Evolutionary conservation across 805 yeast species (phyloP).

Genomic region (Cyberlindnera mycetangii): DNA sequence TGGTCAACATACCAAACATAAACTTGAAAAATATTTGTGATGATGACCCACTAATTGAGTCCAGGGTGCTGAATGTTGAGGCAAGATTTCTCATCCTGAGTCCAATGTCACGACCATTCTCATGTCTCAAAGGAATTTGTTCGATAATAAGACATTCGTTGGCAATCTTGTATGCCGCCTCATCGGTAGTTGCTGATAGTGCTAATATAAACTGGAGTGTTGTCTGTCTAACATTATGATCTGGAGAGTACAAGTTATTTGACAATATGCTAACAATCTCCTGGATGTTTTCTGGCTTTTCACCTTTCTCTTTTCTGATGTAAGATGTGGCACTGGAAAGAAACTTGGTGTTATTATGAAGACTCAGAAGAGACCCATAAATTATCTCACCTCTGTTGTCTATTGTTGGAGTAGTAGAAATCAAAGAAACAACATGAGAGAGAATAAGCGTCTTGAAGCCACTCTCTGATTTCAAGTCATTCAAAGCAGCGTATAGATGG

Average conservation of each 20-base stretch:
- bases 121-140: constrained; percentile 65
- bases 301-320: constrained; percentile 7
- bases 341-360: constrained; percentile 22
- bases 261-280: constrained; percentile 28
- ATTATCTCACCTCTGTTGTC: constrained; percentile 7
- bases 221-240: constrained; percentile 45
- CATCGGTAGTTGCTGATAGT: constrained; percentile 27
- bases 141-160: constrained; percentile 60
- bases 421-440: constrained; percentile 18
- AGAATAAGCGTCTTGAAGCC: constrained; percentile 17
- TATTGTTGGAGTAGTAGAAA: constrained; percentile 7
- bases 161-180: constrained; percentile 39
- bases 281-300: constrained; percentile 3
- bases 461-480: constrained; percentile 2
- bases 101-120: constrained; percentile 71
- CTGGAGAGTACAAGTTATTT: constrained; percentile 45
- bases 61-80: constrained; percentile 35
- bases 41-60: constrained; percentile 21
- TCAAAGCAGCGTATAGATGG: constrained; percentile 2
- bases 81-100: constrained; percentile 63
- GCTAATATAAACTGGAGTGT: constrained; percentile 47
- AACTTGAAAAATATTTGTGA: constrained; percentile 42
- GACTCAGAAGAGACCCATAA: constrained; percentile 15
- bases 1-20: constrained; percentile 68
- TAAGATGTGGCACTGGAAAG: constrained; percentile 20